Conservation (phyloP, 768 basidiomycete species). For the Hydnomerulius pinastri region DNA sequence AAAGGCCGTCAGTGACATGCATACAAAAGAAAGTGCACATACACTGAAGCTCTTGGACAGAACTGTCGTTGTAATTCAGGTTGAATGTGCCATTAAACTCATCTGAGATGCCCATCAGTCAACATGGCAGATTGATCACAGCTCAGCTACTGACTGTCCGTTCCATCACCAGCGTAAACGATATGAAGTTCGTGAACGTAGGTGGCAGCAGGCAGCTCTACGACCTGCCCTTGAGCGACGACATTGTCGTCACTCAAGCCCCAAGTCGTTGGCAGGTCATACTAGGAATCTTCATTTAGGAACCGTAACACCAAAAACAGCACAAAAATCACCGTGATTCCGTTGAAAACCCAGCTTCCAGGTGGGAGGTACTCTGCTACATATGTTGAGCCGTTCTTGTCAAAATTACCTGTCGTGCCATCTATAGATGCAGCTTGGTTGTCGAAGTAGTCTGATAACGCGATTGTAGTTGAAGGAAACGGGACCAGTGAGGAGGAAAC, state of each 20-base stretch:
- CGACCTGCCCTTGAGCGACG: slow-evolving; percentile 42
- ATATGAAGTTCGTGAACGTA: slow-evolving; percentile 50
- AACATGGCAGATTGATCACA: not conserved
- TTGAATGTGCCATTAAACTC: slow-evolving; percentile 38
- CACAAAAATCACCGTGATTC: slow-evolving; percentile 36
- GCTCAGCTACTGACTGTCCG: slow-evolving; percentile 27
- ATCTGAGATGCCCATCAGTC: slow-evolving; percentile 10
- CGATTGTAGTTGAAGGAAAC: slow-evolving; percentile 36
- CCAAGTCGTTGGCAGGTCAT: slow-evolving; percentile 44
- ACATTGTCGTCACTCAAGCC: slow-evolving; percentile 46
- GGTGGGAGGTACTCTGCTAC: slow-evolving; percentile 41
- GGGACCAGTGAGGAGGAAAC: slow-evolving; percentile 12
- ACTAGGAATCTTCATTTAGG: slow-evolving; percentile 29
- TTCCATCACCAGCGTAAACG: slow-evolving; percentile 46
- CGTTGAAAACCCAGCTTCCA: slow-evolving; percentile 40
- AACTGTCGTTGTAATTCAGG: slow-evolving; percentile 40
- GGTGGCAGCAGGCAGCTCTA: slow-evolving; percentile 34
- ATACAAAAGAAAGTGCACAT: slow-evolving; percentile 8
- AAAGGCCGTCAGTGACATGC: not conserved
- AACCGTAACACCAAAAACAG: not conserved
- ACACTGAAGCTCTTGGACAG: slow-evolving; percentile 38
- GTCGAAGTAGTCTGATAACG: slow-evolving; percentile 35
- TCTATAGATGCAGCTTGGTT: slow-evolving; percentile 46
- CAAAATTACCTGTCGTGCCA: slow-evolving; percentile 41
- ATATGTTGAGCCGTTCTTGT: slow-evolving; percentile 41